Evolutionary conservation across 1,139 yeast genomes (phyloP), one percentile per base, ranked within the genome.

Genomic region (Zygoascus sp.): DNA sequence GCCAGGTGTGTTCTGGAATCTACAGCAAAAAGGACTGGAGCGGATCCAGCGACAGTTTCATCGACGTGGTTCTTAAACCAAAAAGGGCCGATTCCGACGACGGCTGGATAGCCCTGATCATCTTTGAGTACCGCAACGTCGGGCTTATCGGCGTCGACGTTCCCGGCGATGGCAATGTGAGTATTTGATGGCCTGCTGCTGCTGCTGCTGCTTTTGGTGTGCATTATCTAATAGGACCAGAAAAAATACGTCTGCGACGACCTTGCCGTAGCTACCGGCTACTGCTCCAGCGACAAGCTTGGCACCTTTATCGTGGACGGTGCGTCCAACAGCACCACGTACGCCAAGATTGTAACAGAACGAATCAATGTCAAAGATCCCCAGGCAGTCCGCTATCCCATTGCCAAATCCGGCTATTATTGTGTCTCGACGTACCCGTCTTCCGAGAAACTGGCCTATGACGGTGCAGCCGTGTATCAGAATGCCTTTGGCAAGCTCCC

Each of bases 401-500:
- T 94, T 36, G 71, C 75, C 52, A 72, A 74, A 48, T 87, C 97
- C 0, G 97, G 97, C 2, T 92, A 85, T 65, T 92, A 90, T 69
- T 92, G 99, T 70, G 83, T 92, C 23, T 80, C 89, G 1, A 83
- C 95, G 0, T 79, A 72, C 56, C 73, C 81, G 19, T 61, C 64
- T 37, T 52, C 63, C 2, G 58, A 60, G 4, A 63, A 63, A 30
- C 61, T 72, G 30, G 69, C 74, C 39, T 92, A 83, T 64, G 66
- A 73, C 45, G 87, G 92, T 10, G 68, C 69, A 20, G 82, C 84
- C 36, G 81, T 81, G 59, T 92, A 87, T 68, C 94, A 88, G 68
- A 90, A 89, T 67, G 87, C 97, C 2, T 92, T 77, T 67, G 98
- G 98, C 47, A 79, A 86, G 53, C 72, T 92, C 51, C 79, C 95